Conservation (phyloP, 148 eudicot species). For the Simmondsia chinensis region DNA sequence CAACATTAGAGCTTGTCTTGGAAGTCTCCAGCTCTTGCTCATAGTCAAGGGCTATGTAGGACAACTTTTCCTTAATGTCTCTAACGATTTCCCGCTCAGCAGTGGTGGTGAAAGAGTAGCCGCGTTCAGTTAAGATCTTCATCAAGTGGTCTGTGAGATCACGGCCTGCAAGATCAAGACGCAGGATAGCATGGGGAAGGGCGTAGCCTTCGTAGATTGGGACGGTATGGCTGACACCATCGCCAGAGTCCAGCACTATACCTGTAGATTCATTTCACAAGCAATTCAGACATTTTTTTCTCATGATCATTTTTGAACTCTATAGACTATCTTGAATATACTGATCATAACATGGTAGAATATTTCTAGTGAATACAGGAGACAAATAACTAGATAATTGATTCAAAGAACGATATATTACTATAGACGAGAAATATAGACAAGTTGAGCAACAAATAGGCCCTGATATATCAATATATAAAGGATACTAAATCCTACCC, state of each 20-base stretch:
- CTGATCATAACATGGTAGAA: no score
- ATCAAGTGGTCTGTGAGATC: constrained; percentile 67
- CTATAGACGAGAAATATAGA: no score
- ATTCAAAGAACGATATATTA: no score
- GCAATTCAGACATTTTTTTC: not conserved
- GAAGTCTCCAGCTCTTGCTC: constrained; percentile 76
- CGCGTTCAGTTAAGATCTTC: constrained; percentile 75
- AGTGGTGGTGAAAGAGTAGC: constrained; percentile 68
- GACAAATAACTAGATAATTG: no score
- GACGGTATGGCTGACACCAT: constrained; percentile 82
- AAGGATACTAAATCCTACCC: no score
- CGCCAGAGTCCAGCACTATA: constrained; percentile 75
- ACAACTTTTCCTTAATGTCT: constrained; percentile 67
- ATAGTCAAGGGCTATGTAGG: constrained; percentile 69
- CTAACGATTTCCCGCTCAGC: constrained; percentile 85
- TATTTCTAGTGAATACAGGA: no score
- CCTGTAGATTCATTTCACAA: constrained; percentile 19
- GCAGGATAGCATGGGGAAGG: constrained; percentile 77
- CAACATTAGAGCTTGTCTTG: constrained; percentile 62
- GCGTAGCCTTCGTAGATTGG: constrained; percentile 79
- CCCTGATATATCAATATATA: no score
- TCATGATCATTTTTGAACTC: no score
- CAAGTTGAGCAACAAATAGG: no score
- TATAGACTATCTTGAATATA: no score
- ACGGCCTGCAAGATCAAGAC: constrained; percentile 74